Percentiles rank a stretch among this genome's conserved stretches.
These are phyloP conservation scores for Celoporthe dispersa DNA, from an alignment of 2,329 filamentous ascomycete genomes.

Conservation along the genomic window DNA sequence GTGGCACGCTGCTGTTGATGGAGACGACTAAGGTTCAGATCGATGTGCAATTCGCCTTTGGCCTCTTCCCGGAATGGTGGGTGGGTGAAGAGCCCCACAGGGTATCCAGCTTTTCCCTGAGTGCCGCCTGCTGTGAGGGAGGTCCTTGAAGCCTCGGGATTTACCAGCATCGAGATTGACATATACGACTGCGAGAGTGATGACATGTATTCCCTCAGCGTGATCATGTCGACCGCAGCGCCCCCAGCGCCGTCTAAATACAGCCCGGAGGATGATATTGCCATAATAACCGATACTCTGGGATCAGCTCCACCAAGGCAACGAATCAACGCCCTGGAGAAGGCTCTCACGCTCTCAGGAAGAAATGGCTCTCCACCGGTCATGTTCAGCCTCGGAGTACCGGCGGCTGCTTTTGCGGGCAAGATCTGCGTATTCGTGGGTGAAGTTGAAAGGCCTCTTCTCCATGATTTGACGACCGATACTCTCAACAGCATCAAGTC, in stretches of 20 bases:
- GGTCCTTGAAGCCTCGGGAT: constrained; percentile 30
- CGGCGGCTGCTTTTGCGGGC: too few relatives aligned
- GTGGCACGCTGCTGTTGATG: neutral
- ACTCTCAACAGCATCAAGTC: constrained; percentile 29
- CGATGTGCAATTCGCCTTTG: constrained; percentile 35
- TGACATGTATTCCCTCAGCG: constrained; percentile 2
- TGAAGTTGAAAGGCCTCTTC: constrained; percentile 35
- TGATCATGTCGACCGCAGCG: neutral
- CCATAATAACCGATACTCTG: too few relatives aligned
- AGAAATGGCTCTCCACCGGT: too few relatives aligned
- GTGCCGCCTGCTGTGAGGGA: constrained; percentile 32
- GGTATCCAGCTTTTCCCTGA: constrained; percentile 35
- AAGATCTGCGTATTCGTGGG: constrained; percentile 33
- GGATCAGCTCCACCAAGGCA: too few relatives aligned
- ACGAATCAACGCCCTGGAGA: too few relatives aligned
- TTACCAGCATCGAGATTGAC: constrained; percentile 34
- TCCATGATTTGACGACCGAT: constrained; percentile 32
- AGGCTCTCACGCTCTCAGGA: too few relatives aligned
- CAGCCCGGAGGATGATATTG: too few relatives aligned
- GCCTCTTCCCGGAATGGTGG: constrained; percentile 41
- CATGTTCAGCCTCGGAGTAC: too few relatives aligned
- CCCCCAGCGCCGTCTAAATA: too few relatives aligned
- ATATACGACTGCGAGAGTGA: constrained; percentile 32
- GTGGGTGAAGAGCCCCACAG: constrained; percentile 37
- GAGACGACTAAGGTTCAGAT: constrained; percentile 32